Evolutionary conservation across 495 filamentous ascomycete genomes (phyloP), one percentile per base, ranked within the genome.

Genomic region (Lentithecium fluviatile): DNA sequence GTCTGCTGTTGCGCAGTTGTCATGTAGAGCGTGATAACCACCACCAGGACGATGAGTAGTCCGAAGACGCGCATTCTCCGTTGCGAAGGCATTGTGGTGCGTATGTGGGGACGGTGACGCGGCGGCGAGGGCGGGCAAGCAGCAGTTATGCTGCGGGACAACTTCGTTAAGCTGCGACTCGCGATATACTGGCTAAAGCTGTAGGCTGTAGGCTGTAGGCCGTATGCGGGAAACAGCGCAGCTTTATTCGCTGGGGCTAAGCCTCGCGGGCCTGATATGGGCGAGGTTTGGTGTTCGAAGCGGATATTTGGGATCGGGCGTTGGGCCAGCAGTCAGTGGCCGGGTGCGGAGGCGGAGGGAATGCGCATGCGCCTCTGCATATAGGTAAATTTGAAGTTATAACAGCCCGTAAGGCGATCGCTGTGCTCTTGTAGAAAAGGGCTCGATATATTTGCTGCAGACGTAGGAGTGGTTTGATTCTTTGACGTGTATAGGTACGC

Each of bases 1-100:
- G 70, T 67, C 61, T 78, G 74, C 38, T 60, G 69, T 10, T 74
- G 63, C 13, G 70, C 65, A 0, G 70, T 52, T 8, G 85, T 85
- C 69, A 85, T 80, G 72, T 89, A 89, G 38, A 90, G 77, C 15
- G 82, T 76, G 51, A 82, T 73, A 56, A 88, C 71, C 48, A 89
- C 69, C 51, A 77, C 70, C 55, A 80, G 77, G 51, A 87, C 67
- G 52, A 85, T 71, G 21, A 81, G 71, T 69, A 88, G 76, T 42
- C 78, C 75, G 37, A 89, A 71, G 40, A 83, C 71, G 46, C 82
- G 81, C 48, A 88, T 60, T 55, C 88, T 84, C 60, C 88, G 83
- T 63, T 80, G 79, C 1, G 88, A 88, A 65, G 85, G 82, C 89
- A 93, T 92, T 36, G 46, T 78, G 50, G 26, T 8, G n/a, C 25